Percentiles rank a stretch among this genome's conserved stretches.
Conservation (phyloP, 148 eudicot species). For the Salicornia ramosissima region DNA sequence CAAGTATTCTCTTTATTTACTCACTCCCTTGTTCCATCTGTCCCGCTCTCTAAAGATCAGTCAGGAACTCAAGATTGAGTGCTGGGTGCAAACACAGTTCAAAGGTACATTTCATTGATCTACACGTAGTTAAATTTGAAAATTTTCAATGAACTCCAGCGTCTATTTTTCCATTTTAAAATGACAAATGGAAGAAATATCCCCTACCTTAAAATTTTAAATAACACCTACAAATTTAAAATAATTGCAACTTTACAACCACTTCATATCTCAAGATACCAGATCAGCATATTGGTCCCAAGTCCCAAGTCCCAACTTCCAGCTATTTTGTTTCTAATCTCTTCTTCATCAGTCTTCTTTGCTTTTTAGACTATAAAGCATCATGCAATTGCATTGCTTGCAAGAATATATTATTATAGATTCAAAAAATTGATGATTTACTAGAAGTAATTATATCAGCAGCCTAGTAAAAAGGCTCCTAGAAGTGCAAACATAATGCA, state of each 20-base stretch:
- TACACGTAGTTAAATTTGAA: too few relatives aligned
- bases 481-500: not conserved
- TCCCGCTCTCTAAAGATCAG: too few relatives aligned
- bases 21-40: slow-evolving; percentile 13
- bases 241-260: slow-evolving; percentile 1
- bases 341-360: too few relatives aligned
- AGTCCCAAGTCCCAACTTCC: too few relatives aligned
- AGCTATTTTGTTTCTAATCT: too few relatives aligned
- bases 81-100: slow-evolving; percentile 40
- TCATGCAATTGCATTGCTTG: not conserved
- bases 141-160: slow-evolving; percentile 1
- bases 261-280: slow-evolving; percentile 3
- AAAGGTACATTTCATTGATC: slow-evolving; percentile 33
- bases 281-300: slow-evolving; percentile 9
- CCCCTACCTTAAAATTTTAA: not conserved
- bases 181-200: not conserved
- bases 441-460: not conserved
- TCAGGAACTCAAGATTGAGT: too few relatives aligned
- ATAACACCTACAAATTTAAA: not conserved
- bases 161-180: not conserved
- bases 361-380: too few relatives aligned
- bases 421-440: not conserved
- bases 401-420: not conserved
- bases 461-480: not conserved
- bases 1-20: slow-evolving; percentile 10